Evolutionary conservation across 176 grass and related monocot species (phyloP), one percentile per base, ranked within the genome.

Genomic region (Stipa capillata): DNA sequence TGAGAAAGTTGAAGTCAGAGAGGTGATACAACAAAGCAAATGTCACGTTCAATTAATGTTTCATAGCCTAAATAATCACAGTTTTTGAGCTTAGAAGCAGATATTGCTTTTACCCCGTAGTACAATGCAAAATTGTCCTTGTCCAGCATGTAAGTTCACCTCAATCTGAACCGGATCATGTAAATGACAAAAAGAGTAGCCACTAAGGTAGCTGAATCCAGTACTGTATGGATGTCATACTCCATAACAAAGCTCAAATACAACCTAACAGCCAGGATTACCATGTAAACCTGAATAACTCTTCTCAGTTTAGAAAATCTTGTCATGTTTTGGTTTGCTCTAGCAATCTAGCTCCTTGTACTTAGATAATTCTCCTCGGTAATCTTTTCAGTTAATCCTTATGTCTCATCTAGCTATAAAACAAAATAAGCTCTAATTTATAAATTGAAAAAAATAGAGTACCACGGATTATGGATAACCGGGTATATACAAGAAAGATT

Each of bases 241-340:
- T 97, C 93, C 93, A 97, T 97, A 42, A 93, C 93, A 76, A 97
- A 82, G 67, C 93, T 97, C 45, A 90, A 97, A 62, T 97, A 97
- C 20, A 97, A 65, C 84, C 93, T 97, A 86, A 89, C 93, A 41
- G 90, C 90, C 81, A 97, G 86, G 89, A 97, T n/a, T n/a, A n/a
- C n/a, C 41, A 17, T 4, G 6, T 7, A 47, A 29, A 45, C 13
- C 7, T 31, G 21, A 47, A 69, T 20, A 48, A 29, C n/a, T 25
- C 13, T n/a, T n/a, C 2, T 18, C 16, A 23, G 31, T 48, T 48
- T 47, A 18, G 20, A 31, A 3, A 47, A 47, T 47, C 66, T 18
- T 69, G 9, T 59, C 17, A 43, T 69, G 34, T n/a, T 67, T 54
- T 51, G 16, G 44, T 21, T n/a, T 55, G 37, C 31, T 64, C 18